Conservation (phyloP, 2,329 filamentous ascomycete genomes). For the Colletotrichum orbiculare region DNA sequence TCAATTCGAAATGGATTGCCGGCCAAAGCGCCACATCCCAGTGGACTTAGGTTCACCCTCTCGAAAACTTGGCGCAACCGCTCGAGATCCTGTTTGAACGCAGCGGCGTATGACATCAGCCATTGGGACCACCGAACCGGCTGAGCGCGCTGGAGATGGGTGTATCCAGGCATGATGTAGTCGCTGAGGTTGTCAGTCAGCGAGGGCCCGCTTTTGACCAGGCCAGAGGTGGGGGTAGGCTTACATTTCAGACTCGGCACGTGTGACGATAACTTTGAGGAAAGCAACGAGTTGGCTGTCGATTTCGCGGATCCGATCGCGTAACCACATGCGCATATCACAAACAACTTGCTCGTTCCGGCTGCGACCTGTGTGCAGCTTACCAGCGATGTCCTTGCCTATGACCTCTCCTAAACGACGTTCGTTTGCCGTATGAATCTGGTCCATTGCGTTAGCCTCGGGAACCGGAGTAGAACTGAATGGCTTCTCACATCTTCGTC, state of each 20-base stretch:
- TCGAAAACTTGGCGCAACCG: conserved; percentile 40
- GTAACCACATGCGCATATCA: conserved; percentile 76
- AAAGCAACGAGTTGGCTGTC: conserved; percentile 41
- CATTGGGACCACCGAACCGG: conserved; percentile 41
- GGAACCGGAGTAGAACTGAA: conserved; percentile 3
- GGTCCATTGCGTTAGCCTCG: conserved; percentile 47
- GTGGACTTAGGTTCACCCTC: conserved; percentile 42
- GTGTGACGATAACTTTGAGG: conserved; percentile 39
- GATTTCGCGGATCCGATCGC: conserved; percentile 41
- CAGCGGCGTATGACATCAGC: conserved; percentile 40
- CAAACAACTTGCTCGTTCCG: conserved; percentile 80
- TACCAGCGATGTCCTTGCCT: conserved; percentile 75
- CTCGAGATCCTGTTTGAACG: conserved; percentile 42
- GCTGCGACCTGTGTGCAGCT: conserved; percentile 77
- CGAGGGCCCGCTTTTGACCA: conserved; percentile 32
- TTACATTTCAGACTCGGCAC: conserved; percentile 45
- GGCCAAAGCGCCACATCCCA: conserved; percentile 41
- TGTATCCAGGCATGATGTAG: conserved; percentile 44
- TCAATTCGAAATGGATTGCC: conserved; percentile 46
- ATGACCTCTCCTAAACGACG: conserved; percentile 74
- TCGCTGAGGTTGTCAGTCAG: conserved; percentile 41
- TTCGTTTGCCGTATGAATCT: conserved; percentile 67
- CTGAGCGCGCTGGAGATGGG: conserved; percentile 42
- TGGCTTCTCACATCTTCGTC: conserved; percentile 35
- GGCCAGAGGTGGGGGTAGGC: conserved; percentile 36